Evolutionary conservation across 345 rosid species (phyloP).

Genomic region (Moringa oleifera): DNA sequence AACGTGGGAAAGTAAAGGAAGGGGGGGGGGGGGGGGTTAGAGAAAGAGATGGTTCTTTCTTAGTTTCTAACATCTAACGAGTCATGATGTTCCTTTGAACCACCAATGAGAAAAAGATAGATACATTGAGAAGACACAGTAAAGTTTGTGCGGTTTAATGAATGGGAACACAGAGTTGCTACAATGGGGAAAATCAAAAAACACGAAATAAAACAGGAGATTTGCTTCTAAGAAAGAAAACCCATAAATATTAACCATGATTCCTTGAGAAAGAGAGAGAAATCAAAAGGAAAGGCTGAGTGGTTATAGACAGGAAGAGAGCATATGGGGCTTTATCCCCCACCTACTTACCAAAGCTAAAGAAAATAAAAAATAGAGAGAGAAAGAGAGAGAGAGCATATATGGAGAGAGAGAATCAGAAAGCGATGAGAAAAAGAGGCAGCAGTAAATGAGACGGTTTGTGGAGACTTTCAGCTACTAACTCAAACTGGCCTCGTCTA

Average conservation of each 20-base stretch:
- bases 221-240: not conserved
- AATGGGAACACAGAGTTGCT: no score
- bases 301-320: constrained; percentile 36
- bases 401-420: constrained; percentile 13
- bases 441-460: constrained; percentile 23
- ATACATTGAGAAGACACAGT: not conserved
- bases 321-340: no score
- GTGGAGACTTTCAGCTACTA: constrained; percentile 44
- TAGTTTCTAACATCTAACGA: not conserved
- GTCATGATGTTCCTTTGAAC: constrained; percentile 10
- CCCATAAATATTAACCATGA: no score
- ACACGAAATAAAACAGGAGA: not conserved
- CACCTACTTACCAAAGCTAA: no score
- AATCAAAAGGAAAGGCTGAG: constrained; percentile 38
- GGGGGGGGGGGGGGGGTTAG: no score
- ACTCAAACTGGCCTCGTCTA: constrained; percentile 42
- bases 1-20: constrained; percentile 54
- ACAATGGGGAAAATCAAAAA: constrained; percentile 24
- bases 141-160: no score
- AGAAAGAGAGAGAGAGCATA: constrained; percentile 21
- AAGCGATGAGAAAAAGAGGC: no score
- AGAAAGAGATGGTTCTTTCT: constrained; percentile 48
- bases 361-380: no score
- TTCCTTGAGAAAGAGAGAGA: constrained; percentile 18
- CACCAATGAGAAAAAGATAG: constrained; percentile 13